Evolutionary conservation across 768 basidiomycete species (phyloP), one percentile per base, ranked within the genome.

Genomic region (Leucocoprinus birnbaumii): DNA sequence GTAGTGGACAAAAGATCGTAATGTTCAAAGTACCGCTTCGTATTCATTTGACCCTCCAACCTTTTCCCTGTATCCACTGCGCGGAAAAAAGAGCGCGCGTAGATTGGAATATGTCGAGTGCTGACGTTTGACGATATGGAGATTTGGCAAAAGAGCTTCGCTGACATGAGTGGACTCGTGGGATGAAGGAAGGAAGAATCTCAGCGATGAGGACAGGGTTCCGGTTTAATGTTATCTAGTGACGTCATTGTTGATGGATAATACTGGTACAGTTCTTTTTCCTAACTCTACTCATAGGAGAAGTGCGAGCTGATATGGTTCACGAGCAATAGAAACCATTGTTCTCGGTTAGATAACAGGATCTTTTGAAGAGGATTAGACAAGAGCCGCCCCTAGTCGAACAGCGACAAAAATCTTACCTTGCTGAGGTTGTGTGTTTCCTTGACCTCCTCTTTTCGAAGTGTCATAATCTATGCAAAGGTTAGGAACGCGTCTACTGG

Each of bases 401-500:
- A 10, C 38, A 6, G 19, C 8, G 8, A 3, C 16, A 34, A 34
- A 19, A 7, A 19, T 18, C 51, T 10, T 40, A 52, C 41, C 41
- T 27, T n/a, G 7, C 10, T 52, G 51, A 31, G 51, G 51, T 21
- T 52, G 51, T n/a, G 51, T 52, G 13, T 52, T 34, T 18, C 51
- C 51, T 19, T 48, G 47, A 9, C 45, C 45, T 26, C 37, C 40
- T 22, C 51, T 21, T 2, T 18, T 34, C 3, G 51, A 43, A 13
- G 51, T 52, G 31, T 52, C 51, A 27, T 52, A 43, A 43, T 52
- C 51, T 52, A 31, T 10, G 3, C 16, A 13, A 19, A 11, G 19
- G 13, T 44, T 41, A 31, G 38, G n/a, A 38, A 16, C 13, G 14
- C 10, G n/a, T n/a, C n/a, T n/a, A 43, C 7, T n/a, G 13, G 10